Percentiles rank a stretch among this genome's conserved stretches.
phyloP scores from a whole-genome alignment of 2,329 filamentous ascomycete genomes.

The Tricladium varicosporioides region DNA sequence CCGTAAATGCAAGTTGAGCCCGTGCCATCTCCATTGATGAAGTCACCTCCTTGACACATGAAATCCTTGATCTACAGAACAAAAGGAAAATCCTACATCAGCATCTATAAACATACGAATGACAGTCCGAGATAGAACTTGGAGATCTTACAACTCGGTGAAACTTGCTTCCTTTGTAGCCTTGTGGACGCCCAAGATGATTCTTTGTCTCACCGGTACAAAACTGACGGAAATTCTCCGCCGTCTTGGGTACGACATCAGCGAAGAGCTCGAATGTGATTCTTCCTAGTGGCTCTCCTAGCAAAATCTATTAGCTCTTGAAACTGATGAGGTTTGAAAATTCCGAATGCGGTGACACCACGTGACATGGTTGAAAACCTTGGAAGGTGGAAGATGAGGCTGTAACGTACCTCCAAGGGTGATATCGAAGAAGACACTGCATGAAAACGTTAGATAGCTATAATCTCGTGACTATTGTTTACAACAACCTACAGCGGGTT shows the following conservation, averaged over 20 bases:
- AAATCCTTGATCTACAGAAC: slow-evolving; percentile 77
- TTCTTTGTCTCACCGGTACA: slow-evolving; percentile 92
- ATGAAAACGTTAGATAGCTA: slow-evolving; percentile 7
- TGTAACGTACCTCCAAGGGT: slow-evolving; percentile 67
- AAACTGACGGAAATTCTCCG: slow-evolving; percentile 96
- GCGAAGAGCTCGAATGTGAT: slow-evolving; percentile 90
- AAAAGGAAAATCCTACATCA: slow-evolving; percentile 5
- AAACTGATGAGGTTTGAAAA: slow-evolving; percentile 7
- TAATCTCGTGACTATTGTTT: slow-evolving; percentile 14
- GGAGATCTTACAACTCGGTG: slow-evolving; percentile 72
- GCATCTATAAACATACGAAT: slow-evolving; percentile 11
- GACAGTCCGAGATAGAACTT: neutral
- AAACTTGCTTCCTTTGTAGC: slow-evolving; percentile 93
- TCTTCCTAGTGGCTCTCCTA: slow-evolving; percentile 81
- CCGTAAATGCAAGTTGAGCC: slow-evolving; percentile 89
- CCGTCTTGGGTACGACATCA: slow-evolving; percentile 79
- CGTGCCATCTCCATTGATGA: slow-evolving; percentile 88
- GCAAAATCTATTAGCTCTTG: slow-evolving; percentile 5
- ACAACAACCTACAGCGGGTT: slow-evolving; percentile 41
- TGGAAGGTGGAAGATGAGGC: neutral
- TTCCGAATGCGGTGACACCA: slow-evolving; percentile 14
- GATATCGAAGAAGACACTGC: slow-evolving; percentile 63
- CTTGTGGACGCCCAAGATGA: slow-evolving; percentile 72
- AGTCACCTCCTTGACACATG: slow-evolving; percentile 98
- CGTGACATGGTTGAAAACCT: slow-evolving; percentile 24